Percentiles rank a stretch among this genome's conserved stretches.
These are phyloP conservation scores for Monosporascus sp. DNA, from an alignment of 2,329 filamentous ascomycete species.

Conservation along the genomic window DNA sequence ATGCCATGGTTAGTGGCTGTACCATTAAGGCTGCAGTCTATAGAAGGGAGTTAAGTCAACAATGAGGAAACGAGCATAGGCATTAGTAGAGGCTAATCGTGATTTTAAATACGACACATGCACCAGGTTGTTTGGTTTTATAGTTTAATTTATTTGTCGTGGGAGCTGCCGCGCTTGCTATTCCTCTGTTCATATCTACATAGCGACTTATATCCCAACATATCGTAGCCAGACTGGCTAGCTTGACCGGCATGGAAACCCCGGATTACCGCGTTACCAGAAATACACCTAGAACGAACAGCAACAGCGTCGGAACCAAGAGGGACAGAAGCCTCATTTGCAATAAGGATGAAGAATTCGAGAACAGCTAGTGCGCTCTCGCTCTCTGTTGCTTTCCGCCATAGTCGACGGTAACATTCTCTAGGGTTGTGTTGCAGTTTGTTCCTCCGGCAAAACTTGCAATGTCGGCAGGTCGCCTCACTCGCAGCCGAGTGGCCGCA, in stretches of 20 bases:
- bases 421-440: constrained; percentile 8
- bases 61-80: no score
- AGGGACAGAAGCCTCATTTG: constrained; percentile 16
- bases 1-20: no score
- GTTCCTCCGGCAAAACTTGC: constrained; percentile 13
- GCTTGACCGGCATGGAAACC: neutral
- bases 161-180: no score
- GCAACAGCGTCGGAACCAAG: constrained; percentile 7
- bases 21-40: no score
- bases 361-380: constrained; percentile 9
- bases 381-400: constrained; percentile 6
- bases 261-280: neutral
- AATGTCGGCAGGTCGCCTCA: neutral
- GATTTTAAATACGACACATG: no score
- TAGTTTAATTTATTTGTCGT: no score
- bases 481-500: constrained; percentile 3
- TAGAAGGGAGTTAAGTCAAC: no score
- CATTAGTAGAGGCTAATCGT: no score
- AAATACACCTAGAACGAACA: constrained; percentile 11
- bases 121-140: no score
- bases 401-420: constrained; percentile 1
- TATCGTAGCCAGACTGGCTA: no score
- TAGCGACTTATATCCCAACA: no score
- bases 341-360: constrained; percentile 12
- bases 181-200: no score